These are phyloP conservation scores for Zymoseptoria tritici DNA, from an alignment of 2,329 filamentous ascomycete species.

Conservation along the genomic window DNA sequence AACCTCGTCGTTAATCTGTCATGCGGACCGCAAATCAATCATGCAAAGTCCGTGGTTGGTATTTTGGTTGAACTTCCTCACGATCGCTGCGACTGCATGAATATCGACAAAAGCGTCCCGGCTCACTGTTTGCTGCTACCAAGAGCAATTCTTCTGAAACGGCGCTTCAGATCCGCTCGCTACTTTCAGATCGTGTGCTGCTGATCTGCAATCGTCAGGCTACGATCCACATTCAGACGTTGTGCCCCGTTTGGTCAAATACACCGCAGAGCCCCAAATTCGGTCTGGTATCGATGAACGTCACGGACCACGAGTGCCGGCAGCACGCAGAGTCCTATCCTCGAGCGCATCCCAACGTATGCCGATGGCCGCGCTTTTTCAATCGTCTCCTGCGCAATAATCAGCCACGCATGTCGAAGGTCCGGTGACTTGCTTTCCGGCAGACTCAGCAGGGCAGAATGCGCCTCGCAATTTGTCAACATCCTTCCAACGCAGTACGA, in stretches of 20 bases:
- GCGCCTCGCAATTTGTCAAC: conserved; percentile 14
- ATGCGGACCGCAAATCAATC: background rate
- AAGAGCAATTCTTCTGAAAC: conserved; percentile 1
- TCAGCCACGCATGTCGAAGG: conserved; percentile 6
- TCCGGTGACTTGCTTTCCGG: conserved; percentile 8
- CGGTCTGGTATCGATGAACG: background rate
- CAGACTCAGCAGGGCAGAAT: conserved; percentile 2
- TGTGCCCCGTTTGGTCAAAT: background rate
- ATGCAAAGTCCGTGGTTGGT: background rate
- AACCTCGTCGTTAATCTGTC: background rate
- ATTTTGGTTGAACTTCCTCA: background rate
- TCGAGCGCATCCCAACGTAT: conserved; percentile 10
- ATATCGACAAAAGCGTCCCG: background rate
- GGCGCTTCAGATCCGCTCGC: conserved; percentile 1
- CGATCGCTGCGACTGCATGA: background rate
- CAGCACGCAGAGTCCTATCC: conserved; percentile 8
- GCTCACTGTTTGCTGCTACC: background rate
- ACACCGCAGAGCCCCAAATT: background rate
- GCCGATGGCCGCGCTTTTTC: conserved; percentile 4
- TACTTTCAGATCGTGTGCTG: conserved; percentile 2
- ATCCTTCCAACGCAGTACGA: conserved; percentile 2
- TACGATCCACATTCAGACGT: background rate
- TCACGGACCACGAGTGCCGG: conserved; percentile 9
- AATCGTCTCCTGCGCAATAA: conserved; percentile 10
- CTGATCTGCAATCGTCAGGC: conserved; percentile 4